Base-by-base conservation (phyloP, 1,284 basidiomycete genomes). In the Leccinum griseonigrum region DNA sequence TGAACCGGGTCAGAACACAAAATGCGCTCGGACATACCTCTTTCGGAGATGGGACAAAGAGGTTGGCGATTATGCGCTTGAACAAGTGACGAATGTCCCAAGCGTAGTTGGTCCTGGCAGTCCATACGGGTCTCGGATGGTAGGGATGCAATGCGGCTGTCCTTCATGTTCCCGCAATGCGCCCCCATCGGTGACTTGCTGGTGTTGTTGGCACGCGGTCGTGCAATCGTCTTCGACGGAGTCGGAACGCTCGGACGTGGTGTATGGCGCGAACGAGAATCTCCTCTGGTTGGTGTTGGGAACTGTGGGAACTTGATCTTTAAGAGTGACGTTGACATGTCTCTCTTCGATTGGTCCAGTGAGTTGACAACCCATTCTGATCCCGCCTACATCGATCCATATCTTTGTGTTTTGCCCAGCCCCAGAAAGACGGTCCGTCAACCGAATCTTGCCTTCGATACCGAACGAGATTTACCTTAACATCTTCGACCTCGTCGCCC, bases 11-110 rank as follows among this genome's bases (percentile, higher is more conserved):
- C 2, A 71, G 59, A 38, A 46, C 34, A 36, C 29, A 40, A 1
- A 28, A 3, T 16, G 2, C 1, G 36, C 22, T 50, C 48, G 58
- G 34, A 59, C 85, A 63, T 73, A 94, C 91, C n/a, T 98, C 98
- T 77, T 99, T 69, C 94, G 87, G 78, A 98, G 94, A 0, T 1
- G 87, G 82, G 48, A 95, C 88, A 75, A 93, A 98, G n/a, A 96
- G 81, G 54, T 84, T 88, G 1, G 93, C 93, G 62, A 98, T 95
- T 65, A 91, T 83, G 63, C 95, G 87, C 79, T 98, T 98, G 83
- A 93, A 95, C 32, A 97, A 82, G 58, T 98, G 84, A 43, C 95
- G 87, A 22, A 91, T 85, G 71, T 98, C 95, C 73, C 87, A 90
- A 4, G 94, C 95, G 66, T 94, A 95, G 75, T 94, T 91, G 53